phyloP scores from a whole-genome alignment of 2,329 filamentous ascomycete species.

The Pyrenochaeta sp. region DNA sequence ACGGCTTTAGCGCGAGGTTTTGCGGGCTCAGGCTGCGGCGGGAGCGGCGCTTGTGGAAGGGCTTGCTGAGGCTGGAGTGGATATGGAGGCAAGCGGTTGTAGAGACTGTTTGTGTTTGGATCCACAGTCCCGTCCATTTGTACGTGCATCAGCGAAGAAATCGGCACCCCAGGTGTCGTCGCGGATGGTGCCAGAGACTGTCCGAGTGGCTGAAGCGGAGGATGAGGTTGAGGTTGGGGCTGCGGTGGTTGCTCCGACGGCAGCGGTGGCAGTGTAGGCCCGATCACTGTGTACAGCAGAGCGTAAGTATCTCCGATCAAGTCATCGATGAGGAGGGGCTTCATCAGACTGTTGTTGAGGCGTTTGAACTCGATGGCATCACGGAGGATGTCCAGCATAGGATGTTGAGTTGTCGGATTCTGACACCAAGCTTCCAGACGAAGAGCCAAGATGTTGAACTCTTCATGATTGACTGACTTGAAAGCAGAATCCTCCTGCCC shows the following conservation, averaged over 20 bases:
- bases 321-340: slow-evolving; percentile 85
- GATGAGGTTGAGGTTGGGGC: slow-evolving; percentile 15
- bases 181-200: slow-evolving; percentile 13
- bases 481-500: slow-evolving; percentile 71
- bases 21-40: slow-evolving; percentile 26
- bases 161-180: slow-evolving; percentile 28
- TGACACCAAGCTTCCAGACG: slow-evolving; percentile 67
- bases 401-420: slow-evolving; percentile 55
- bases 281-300: slow-evolving; percentile 73
- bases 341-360: slow-evolving; percentile 88
- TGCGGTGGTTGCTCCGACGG: slow-evolving; percentile 52
- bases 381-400: slow-evolving; percentile 67
- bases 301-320: slow-evolving; percentile 92
- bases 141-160: slow-evolving; percentile 42
- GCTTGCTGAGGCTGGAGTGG: slow-evolving; percentile 29
- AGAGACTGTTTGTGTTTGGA: slow-evolving; percentile 25
- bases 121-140: slow-evolving; percentile 40
- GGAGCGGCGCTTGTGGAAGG: slow-evolving; percentile 19
- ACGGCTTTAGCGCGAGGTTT: slow-evolving; percentile 62
- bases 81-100: slow-evolving; percentile 34
- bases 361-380: slow-evolving; percentile 75
- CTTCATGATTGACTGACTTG: slow-evolving; percentile 68
- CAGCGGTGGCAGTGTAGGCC: slow-evolving; percentile 62
- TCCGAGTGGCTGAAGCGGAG: slow-evolving; percentile 11
- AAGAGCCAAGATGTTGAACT: slow-evolving; percentile 67